These are phyloP conservation scores for Diutina catenulata DNA, from an alignment of 1,139 yeast genomes.

Conservation along the genomic window DNA sequence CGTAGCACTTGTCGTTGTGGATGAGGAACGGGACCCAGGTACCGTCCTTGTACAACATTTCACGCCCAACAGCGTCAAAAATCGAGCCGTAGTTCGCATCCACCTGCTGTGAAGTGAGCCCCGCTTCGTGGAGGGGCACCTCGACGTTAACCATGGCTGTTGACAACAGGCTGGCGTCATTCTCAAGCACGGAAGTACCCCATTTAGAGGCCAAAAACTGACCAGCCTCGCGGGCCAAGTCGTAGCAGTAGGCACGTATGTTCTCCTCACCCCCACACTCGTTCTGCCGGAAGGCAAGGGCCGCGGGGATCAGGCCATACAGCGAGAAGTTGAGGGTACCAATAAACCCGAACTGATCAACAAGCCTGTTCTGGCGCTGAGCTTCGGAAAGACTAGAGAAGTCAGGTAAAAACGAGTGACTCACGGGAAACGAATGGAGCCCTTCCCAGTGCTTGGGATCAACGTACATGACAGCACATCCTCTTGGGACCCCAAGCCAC, in stretches of 20 bases:
- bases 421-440: constrained; percentile 50
- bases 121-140: constrained; percentile 18
- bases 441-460: constrained; percentile 35
- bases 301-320: constrained; percentile 18
- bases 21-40: constrained; percentile 35
- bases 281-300: constrained; percentile 38
- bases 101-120: neutral
- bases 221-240: constrained; percentile 33
- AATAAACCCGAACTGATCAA: constrained; percentile 24
- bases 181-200: constrained; percentile 23
- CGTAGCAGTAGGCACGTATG: constrained; percentile 35
- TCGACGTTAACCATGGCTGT: constrained; percentile 38
- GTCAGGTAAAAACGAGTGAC: constrained; percentile 28
- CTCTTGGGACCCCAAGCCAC: constrained; percentile 52
- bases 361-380: constrained; percentile 18
- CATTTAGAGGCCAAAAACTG: constrained; percentile 18
- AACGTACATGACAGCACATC: constrained; percentile 50
- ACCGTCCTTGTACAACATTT: constrained; percentile 15
- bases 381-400: constrained; percentile 13
- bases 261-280: constrained; percentile 41
- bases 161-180: constrained; percentile 16
- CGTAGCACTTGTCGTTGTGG: constrained; percentile 31
- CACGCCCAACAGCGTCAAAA: neutral
- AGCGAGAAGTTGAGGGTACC: constrained; percentile 26
- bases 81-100: neutral